phyloP scores from a whole-genome alignment of 164 flowering plant genomes.

The Vitis rotundifolia region DNA sequence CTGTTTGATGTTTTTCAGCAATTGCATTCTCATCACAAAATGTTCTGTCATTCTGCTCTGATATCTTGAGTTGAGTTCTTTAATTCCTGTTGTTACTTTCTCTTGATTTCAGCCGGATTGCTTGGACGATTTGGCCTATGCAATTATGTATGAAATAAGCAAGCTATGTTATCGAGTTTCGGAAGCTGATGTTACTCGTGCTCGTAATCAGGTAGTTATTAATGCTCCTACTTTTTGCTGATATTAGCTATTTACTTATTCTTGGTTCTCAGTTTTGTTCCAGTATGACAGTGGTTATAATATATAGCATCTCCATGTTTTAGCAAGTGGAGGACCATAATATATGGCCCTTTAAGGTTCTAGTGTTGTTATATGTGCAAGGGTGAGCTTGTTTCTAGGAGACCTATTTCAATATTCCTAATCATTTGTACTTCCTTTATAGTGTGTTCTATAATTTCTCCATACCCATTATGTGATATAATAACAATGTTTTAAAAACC shows the following conservation, averaged over 20 bases:
- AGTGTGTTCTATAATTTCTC: no score
- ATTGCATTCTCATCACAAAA: neutral
- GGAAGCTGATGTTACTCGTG: slow-evolving; percentile 91
- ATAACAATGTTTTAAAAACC: no score
- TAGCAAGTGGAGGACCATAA: no score
- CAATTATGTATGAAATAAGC: slow-evolving; percentile 83
- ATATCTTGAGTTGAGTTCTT: neutral
- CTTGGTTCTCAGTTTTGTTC: neutral
- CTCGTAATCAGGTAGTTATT: slow-evolving; percentile 80
- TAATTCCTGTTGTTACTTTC: neutral
- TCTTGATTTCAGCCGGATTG: slow-evolving; percentile 69
- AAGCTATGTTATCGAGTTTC: slow-evolving; percentile 81
- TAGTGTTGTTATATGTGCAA: no score
- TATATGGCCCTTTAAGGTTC: no score
- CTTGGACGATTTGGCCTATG: slow-evolving; percentile 84
- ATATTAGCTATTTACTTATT: neutral
- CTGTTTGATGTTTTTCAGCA: no score
- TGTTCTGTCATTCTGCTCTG: no score
- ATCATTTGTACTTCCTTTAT: no score
- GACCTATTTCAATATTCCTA: no score
- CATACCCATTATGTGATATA: no score
- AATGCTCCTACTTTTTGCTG: neutral
- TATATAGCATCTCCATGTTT: no score
- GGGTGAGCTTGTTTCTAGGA: no score
- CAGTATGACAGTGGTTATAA: neutral